A percentile compares a stretch with the other conserved stretches of the same genome.
phyloP scores from a whole-genome alignment of 768 basidiomycete genomes.

The Amylocystis lapponica region DNA sequence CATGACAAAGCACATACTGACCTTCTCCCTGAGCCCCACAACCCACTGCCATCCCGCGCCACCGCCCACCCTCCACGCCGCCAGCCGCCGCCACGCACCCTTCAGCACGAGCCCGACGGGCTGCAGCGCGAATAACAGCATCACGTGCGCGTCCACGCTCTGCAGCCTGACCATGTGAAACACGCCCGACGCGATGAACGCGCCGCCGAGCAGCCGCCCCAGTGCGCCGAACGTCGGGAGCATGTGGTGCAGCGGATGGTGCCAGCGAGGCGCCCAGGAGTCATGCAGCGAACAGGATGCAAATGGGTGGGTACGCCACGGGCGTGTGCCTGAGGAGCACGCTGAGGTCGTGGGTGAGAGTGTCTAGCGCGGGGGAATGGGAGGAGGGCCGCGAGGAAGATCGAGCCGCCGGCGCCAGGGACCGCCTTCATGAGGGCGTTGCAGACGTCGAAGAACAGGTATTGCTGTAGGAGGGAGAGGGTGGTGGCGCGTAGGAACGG shows the following conservation, averaged over 20 bases:
- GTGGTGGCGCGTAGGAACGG: conserved; percentile 58
- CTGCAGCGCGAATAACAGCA: conserved; percentile 66
- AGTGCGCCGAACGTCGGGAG: conserved; percentile 74
- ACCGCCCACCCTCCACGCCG: conserved; percentile 58
- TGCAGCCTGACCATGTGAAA: conserved; percentile 69
- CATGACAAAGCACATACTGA: conserved; percentile 40
- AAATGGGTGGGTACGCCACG: conserved; percentile 71
- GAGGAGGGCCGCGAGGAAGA: conserved; percentile 55
- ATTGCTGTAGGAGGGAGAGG: conserved; percentile 45
- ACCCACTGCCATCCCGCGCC: conserved; percentile 49
- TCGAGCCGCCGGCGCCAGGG: conserved; percentile 68
- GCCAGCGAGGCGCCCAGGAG: conserved; percentile 77
- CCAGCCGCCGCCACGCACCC: conserved; percentile 50
- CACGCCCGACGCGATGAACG: conserved; percentile 71
- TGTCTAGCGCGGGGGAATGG: conserved; percentile 43
- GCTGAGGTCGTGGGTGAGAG: conserved; percentile 62
- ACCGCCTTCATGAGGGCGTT: conserved; percentile 62
- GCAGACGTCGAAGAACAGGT: conserved; percentile 53
- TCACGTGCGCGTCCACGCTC: conserved; percentile 49
- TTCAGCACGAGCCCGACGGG: conserved; percentile 59
- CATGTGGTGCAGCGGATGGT: conserved; percentile 80
- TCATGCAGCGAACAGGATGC: conserved; percentile 56
- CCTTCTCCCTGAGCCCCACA: conserved; percentile 54
- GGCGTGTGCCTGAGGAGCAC: conserved; percentile 46
- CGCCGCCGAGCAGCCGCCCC: conserved; percentile 50